Percentiles rank a stretch among this genome's conserved stretches.
These are phyloP conservation scores for Lodderomyces orthopsilosis DNA, from an alignment of 1,139 yeast genomes.

Conservation along the genomic window DNA sequence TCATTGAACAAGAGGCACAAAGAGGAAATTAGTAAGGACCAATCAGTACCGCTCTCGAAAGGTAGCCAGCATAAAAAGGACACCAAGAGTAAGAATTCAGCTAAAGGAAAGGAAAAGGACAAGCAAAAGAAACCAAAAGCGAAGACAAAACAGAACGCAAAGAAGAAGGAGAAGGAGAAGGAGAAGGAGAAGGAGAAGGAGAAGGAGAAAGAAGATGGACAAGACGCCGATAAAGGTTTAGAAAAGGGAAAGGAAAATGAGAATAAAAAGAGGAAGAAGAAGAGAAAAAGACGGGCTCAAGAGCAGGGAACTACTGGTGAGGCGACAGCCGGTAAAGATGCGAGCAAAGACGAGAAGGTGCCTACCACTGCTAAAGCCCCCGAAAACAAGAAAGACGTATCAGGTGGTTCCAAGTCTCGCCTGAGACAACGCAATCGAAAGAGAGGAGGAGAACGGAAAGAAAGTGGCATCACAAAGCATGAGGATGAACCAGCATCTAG, in stretches of 20 bases:
- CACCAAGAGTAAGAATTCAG: constrained; percentile 1
- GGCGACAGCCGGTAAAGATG: not conserved
- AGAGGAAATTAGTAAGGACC: not conserved
- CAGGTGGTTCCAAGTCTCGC: not conserved
- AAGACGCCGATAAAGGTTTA: not conserved
- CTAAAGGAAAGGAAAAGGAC: not conserved
- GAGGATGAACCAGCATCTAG: not conserved
- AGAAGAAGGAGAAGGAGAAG: not conserved
- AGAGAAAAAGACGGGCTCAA: not conserved
- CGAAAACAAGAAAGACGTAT: not conserved
- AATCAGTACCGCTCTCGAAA: not conserved
- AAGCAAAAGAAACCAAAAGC: not conserved
- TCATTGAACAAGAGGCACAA: constrained; percentile 11
- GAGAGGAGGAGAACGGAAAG: not conserved
- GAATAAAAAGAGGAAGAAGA: not conserved
- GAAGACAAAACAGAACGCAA: not conserved
- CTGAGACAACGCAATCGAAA: not conserved
- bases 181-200: constrained; percentile 1
- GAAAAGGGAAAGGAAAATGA: constrained; percentile 2
- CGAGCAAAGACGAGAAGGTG: not conserved
- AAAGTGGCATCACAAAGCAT: not conserved
- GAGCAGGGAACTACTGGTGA: not conserved
- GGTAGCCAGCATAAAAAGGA: not conserved
- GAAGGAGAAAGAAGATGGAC: not conserved
- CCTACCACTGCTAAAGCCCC: not conserved